These are phyloP conservation scores for Elongisporangium anandrum DNA, from an alignment of 352 stramenopile species.

Conservation along the genomic window DNA sequence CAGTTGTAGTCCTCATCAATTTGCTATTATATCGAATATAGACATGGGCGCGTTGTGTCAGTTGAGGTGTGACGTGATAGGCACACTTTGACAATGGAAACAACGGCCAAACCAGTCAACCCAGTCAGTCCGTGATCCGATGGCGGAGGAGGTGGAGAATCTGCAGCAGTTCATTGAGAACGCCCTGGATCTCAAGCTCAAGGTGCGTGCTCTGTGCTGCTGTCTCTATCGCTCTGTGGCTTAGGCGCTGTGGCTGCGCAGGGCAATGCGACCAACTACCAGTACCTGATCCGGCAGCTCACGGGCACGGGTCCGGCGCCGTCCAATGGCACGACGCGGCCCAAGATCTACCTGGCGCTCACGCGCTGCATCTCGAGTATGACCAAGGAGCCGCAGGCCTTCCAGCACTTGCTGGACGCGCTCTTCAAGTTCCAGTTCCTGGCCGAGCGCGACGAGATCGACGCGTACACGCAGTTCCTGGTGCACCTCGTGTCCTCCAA, in stretches of 20 bases:
- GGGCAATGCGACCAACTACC: conserved; percentile 80
- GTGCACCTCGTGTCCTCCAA: conserved; percentile 82
- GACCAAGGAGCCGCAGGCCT: conserved; percentile 63
- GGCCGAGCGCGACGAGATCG: conserved; percentile 43
- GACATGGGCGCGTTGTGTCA: no score
- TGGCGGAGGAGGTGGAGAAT: conserved; percentile 57
- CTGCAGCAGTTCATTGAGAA: conserved; percentile 85
- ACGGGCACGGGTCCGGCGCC: conserved; percentile 23
- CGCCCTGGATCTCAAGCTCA: conserved; percentile 72
- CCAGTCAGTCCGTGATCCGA: conserved; percentile 1
- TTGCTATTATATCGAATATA: no score
- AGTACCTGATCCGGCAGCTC: conserved; percentile 68
- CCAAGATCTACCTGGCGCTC: conserved; percentile 72
- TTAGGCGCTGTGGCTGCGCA: conserved; percentile 8
- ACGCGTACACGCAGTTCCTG: conserved; percentile 68
- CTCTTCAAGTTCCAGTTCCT: conserved; percentile 83
- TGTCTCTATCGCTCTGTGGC: not conserved
- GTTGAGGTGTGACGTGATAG: not conserved
- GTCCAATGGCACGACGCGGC: conserved; percentile 33
- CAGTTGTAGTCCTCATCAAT: not conserved
- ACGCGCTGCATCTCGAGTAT: conserved; percentile 75
- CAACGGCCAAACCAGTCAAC: not conserved
- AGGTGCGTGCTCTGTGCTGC: conserved; percentile 23
- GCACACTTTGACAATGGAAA: not conserved
- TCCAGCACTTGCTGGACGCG: conserved; percentile 63